Conservation (phyloP, 345 rosid genomes). For the Salix purpurea region DNA sequence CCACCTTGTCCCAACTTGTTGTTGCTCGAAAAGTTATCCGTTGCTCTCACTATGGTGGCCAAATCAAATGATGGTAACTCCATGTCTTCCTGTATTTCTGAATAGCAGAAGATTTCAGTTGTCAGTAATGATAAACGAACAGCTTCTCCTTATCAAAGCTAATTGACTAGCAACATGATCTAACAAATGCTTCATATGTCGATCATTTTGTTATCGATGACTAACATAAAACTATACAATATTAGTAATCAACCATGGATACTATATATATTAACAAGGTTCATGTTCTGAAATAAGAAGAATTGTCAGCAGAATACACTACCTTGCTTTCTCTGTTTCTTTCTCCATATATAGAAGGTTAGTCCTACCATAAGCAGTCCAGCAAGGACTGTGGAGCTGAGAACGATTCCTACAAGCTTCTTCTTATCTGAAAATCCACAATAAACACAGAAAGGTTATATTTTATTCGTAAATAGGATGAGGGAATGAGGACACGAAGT, state of each 20-base stretch:
- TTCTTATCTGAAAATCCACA: neutral
- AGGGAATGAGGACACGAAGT: no score
- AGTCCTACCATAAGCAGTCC: neutral
- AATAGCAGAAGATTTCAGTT: neutral
- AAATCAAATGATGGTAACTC: conserved; percentile 21
- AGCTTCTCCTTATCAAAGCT: no score
- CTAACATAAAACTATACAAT: no score
- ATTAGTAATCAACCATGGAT: no score
- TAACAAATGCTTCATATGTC: no score
- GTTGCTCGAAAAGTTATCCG: conserved; percentile 16
- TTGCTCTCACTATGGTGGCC: conserved; percentile 13
- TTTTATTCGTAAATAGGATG: no score
- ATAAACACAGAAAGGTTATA: neutral
- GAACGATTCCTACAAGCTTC: neutral
- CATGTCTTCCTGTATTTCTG: conserved; percentile 8
- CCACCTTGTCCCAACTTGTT: conserved; percentile 35
- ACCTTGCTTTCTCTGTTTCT: neutral
- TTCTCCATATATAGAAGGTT: neutral
- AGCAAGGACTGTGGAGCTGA: neutral
- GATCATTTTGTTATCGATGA: no score
- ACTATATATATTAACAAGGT: no score
- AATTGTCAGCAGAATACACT: neutral
- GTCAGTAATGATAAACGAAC: neutral
- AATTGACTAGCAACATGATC: no score
- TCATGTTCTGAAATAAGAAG: no score